Evolutionary conservation across 2,329 filamentous ascomycete species (phyloP).

Genomic region (Pseudocercospora macadamiae): DNA sequence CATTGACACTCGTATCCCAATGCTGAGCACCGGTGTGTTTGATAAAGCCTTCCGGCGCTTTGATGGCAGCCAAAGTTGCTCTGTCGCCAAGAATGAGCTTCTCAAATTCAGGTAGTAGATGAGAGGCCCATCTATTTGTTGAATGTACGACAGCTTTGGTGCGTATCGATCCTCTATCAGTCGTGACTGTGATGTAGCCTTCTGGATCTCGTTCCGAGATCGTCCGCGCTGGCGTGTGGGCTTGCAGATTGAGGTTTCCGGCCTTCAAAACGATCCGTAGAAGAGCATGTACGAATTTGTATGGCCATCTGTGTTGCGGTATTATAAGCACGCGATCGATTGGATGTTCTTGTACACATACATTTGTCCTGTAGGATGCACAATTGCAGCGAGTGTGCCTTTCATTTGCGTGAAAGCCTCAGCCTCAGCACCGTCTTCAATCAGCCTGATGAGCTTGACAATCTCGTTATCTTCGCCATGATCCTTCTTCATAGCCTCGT

Average conservation of each 20-base stretch:
- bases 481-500: slow-evolving; percentile 34
- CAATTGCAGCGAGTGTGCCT: slow-evolving; percentile 32
- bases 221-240: slow-evolving; percentile 31
- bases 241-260: slow-evolving; percentile 32
- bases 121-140: slow-evolving; percentile 31
- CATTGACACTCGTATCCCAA: slow-evolving; percentile 36
- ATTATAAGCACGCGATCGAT: neutral
- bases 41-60: slow-evolving; percentile 36
- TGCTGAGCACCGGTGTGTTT: slow-evolving; percentile 39
- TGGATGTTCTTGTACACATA: slow-evolving; percentile 13
- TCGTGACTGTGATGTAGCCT: slow-evolving; percentile 31
- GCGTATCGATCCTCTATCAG: slow-evolving; percentile 23
- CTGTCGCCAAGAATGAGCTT: slow-evolving; percentile 27
- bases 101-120: slow-evolving; percentile 27
- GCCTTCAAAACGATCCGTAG: slow-evolving; percentile 24
- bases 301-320: slow-evolving; percentile 25
- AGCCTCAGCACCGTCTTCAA: slow-evolving; percentile 30
- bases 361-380: slow-evolving; percentile 36
- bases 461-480: slow-evolving; percentile 36
- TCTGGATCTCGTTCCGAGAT: slow-evolving; percentile 31
- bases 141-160: slow-evolving; percentile 27
- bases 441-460: slow-evolving; percentile 29
- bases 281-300: slow-evolving; percentile 32
- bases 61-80: slow-evolving; percentile 35
- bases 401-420: slow-evolving; percentile 40